Percentiles rank a stretch among this genome's conserved stretches.
Conservation (phyloP, 768 basidiomycete species). For the Dacryopinax spathularia region DNA sequence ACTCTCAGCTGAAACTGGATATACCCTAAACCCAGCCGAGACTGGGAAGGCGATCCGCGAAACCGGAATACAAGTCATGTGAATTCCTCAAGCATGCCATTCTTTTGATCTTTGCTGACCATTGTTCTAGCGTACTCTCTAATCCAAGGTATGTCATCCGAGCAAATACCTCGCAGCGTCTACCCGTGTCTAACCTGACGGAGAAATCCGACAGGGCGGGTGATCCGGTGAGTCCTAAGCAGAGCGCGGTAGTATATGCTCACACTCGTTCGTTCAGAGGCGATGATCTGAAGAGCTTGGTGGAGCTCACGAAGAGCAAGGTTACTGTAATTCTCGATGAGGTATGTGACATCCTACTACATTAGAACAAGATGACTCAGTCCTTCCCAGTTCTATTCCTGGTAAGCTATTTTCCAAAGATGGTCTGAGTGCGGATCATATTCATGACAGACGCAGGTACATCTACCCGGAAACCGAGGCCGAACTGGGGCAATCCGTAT, state of each 20-base stretch:
- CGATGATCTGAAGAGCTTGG: slow-evolving; percentile 67
- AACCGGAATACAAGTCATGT: slow-evolving; percentile 13
- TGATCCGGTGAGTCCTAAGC: slow-evolving; percentile 38
- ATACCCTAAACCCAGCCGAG: too few species aligned
- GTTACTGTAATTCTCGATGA: slow-evolving; percentile 69
- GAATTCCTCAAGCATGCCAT: slow-evolving; percentile 11
- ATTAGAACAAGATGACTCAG: not conserved
- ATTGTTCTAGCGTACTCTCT: not conserved
- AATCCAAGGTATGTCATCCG: slow-evolving; percentile 62
- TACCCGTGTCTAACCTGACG: too few species aligned
- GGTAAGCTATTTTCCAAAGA: too few species aligned
- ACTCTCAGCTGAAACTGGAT: too few species aligned
- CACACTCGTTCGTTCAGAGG: slow-evolving; percentile 36
- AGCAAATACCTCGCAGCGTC: slow-evolving; percentile 81
- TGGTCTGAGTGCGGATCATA: too few species aligned
- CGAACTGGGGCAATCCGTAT: slow-evolving; percentile 64
- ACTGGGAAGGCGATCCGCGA: slow-evolving; percentile 11
- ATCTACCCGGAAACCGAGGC: slow-evolving; percentile 67
- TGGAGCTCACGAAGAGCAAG: slow-evolving; percentile 58
- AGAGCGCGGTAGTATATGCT: not conserved
- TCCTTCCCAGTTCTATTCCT: slow-evolving; percentile 65
- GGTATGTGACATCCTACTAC: slow-evolving; percentile 26
- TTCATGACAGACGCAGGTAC: slow-evolving; percentile 28
- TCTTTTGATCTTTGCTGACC: slow-evolving; percentile 3
- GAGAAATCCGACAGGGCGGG: slow-evolving; percentile 94